These are phyloP conservation scores for Penicillium sp. DNA, from an alignment of 2,329 filamentous ascomycete genomes.

Conservation along the genomic window DNA sequence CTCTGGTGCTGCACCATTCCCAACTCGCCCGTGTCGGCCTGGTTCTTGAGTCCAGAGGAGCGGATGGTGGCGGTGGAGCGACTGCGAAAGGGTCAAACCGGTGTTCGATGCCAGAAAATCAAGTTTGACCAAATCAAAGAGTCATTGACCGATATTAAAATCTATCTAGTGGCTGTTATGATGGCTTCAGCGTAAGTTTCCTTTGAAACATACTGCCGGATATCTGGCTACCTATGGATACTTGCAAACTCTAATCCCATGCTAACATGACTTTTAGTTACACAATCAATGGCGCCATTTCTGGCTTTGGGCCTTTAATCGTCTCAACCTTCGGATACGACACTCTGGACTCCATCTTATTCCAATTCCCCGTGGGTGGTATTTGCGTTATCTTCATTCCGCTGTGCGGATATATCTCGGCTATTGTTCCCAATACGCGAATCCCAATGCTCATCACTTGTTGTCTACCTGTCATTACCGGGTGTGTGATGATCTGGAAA, in stretches of 20 bases:
- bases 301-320: slow-evolving; percentile 73
- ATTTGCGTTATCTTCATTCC: slow-evolving; percentile 72
- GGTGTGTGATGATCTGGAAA: slow-evolving; percentile 77
- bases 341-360: slow-evolving; percentile 69
- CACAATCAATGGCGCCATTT: slow-evolving; percentile 73
- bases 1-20: slow-evolving; percentile 70
- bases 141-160: slow-evolving; percentile 63
- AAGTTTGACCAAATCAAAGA: slow-evolving; percentile 66
- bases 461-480: slow-evolving; percentile 75
- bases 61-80: slow-evolving; percentile 69
- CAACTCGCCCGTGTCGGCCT: slow-evolving; percentile 69
- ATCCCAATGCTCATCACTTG: slow-evolving; percentile 69
- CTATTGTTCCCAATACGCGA: slow-evolving; percentile 66
- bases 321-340: slow-evolving; percentile 73
- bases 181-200: slow-evolving; percentile 66
- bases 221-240: not conserved
- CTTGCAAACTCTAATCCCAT: not conserved
- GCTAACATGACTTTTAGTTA: slow-evolving; percentile 52
- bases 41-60: slow-evolving; percentile 71
- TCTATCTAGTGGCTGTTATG: slow-evolving; percentile 69
- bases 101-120: slow-evolving; percentile 66
- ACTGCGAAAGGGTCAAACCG: slow-evolving; percentile 67
- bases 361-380: slow-evolving; percentile 75
- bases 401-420: slow-evolving; percentile 68
- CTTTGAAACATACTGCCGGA: not conserved